These are phyloP conservation scores for Acacia pycnantha DNA, from an alignment of 331 rosid species.

Conservation along the genomic window DNA sequence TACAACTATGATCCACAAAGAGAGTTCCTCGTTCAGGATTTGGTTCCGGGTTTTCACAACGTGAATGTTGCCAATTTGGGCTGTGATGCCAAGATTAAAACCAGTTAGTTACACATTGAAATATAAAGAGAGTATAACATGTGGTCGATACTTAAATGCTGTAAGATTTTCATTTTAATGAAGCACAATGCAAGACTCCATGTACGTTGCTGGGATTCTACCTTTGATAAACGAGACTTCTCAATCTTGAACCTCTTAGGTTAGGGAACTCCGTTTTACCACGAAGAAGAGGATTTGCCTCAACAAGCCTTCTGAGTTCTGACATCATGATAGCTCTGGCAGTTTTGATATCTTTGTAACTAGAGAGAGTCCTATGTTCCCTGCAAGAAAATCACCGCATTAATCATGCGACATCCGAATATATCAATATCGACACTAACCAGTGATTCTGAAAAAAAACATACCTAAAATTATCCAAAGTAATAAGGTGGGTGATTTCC, in stretches of 20 bases:
- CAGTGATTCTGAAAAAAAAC: background rate
- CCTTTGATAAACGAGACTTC: conserved; percentile 28
- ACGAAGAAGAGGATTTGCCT: conserved; percentile 9
- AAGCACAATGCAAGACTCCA: background rate
- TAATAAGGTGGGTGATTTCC: conserved; percentile 24
- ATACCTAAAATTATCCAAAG: conserved; percentile 30
- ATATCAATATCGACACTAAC: background rate
- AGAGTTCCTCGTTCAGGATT: conserved; percentile 28
- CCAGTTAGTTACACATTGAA: background rate
- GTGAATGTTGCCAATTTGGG: conserved; percentile 33
- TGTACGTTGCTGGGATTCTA: background rate
- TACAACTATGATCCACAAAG: conserved; percentile 24
- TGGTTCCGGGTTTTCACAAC: conserved; percentile 22
- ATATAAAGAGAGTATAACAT: background rate
- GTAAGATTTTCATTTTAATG: background rate
- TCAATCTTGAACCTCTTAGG: conserved; percentile 18
- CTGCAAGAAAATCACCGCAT: conserved; percentile 23
- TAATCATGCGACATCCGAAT: background rate
- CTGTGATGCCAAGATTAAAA: conserved; percentile 20
- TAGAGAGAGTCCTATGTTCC: conserved; percentile 5
- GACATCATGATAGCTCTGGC: conserved; percentile 19
- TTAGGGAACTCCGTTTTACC: conserved; percentile 27
- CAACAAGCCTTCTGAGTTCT: conserved; percentile 21
- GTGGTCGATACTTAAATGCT: background rate
- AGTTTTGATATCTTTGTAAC: conserved; percentile 9